Percentiles rank a stretch among this genome's conserved stretches.
Conservation (phyloP, 2,329 filamentous ascomycete species). For the Incumbomyces lentus region DNA sequence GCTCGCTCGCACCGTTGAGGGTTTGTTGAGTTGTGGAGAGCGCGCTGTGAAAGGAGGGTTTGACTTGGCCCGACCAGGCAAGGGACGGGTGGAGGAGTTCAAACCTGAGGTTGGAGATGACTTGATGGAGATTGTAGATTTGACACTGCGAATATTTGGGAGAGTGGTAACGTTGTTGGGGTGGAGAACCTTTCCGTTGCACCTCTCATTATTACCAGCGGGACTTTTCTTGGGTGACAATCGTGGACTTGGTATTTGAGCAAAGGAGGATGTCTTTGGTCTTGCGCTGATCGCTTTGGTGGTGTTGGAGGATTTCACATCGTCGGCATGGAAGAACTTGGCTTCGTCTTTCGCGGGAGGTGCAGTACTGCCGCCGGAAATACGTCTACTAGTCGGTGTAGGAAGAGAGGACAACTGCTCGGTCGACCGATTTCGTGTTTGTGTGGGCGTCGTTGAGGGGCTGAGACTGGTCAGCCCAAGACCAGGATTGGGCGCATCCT, state of each 20-base stretch:
- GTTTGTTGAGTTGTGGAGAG: neutral
- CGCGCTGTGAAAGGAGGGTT: neutral
- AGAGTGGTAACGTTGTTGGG: constrained; percentile 54
- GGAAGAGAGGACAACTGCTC: constrained; percentile 9
- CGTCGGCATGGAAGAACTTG: constrained; percentile 85
- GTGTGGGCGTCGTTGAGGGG: constrained; percentile 11
- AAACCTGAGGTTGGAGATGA: neutral
- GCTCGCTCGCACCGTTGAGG: too few species aligned
- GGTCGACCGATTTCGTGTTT: constrained; percentile 7
- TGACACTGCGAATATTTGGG: neutral
- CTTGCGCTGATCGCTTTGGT: constrained; percentile 24
- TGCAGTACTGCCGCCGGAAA: constrained; percentile 29
- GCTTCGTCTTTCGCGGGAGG: constrained; percentile 26
- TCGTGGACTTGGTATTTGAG: constrained; percentile 14
- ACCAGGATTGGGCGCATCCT: constrained; percentile 6
- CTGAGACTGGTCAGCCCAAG: constrained; percentile 8
- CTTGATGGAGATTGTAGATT: neutral
- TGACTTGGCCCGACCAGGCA: neutral
- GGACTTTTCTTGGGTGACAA: neutral
- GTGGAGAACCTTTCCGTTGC: constrained; percentile 52
- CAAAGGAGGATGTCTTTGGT: constrained; percentile 25
- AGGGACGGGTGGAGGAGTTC: neutral
- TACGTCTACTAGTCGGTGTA: constrained; percentile 16
- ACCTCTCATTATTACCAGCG: constrained; percentile 31
- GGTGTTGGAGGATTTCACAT: constrained; percentile 46